Percentiles rank a stretch among this genome's conserved stretches.
Evolutionary conservation across 2,329 filamentous ascomycete species (phyloP).

Genomic region (Scleromitrula shiraiana): DNA sequence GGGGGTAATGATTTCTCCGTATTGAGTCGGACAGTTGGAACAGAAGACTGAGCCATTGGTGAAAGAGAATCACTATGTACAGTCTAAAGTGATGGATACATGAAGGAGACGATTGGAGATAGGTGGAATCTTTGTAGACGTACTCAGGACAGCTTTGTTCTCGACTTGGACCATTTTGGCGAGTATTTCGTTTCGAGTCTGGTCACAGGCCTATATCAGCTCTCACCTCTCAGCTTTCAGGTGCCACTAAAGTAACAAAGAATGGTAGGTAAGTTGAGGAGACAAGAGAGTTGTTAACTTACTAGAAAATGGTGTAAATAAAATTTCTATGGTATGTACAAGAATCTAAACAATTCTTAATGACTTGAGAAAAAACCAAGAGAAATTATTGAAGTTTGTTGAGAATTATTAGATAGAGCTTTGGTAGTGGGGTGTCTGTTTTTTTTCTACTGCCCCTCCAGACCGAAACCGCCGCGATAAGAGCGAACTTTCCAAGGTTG

Average conservation of each 20-base stretch:
- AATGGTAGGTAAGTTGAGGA: neutral
- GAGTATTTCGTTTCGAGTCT: conserved; percentile 8
- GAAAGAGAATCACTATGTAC: neutral
- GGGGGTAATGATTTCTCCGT: conserved; percentile 6
- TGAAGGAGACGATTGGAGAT: conserved; percentile 15
- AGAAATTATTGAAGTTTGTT: neutral
- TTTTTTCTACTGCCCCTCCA: conserved; percentile 18
- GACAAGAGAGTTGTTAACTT: neutral
- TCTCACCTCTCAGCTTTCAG: conserved; percentile 17
- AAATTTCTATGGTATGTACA: neutral
- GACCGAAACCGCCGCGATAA: conserved; percentile 12
- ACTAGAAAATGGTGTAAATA: neutral
- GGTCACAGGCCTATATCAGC: conserved; percentile 8
- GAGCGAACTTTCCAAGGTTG: conserved; percentile 9
- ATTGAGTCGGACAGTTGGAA: conserved; percentile 8
- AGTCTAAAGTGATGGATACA: conserved; percentile 1
- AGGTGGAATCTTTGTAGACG: conserved; percentile 30
- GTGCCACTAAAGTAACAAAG: conserved; percentile 8
- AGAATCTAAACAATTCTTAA: neutral
- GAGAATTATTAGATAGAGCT: conserved; percentile 9
- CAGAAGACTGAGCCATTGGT: conserved; percentile 4
- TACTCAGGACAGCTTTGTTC: conserved; percentile 62
- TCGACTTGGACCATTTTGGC: conserved; percentile 50
- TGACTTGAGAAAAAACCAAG: neutral
- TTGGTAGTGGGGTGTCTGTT: conserved; percentile 8